Base-by-base conservation (phyloP, 768 basidiomycete genomes). In the Boletus rubropictus region DNA sequence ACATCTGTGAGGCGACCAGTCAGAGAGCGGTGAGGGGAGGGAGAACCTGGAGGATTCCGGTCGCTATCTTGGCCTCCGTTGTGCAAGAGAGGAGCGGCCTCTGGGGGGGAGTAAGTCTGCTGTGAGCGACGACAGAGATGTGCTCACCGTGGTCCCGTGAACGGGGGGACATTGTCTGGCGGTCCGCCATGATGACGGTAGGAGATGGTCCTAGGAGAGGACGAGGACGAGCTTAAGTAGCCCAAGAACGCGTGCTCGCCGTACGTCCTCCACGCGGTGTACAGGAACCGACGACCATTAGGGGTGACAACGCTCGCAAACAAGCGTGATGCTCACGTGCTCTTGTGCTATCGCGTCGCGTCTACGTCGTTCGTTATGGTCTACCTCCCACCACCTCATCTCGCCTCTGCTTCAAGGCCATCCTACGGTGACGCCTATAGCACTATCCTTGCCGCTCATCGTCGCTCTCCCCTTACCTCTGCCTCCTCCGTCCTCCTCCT, bases 401-500 rank as follows among this genome's bases (percentile, higher is more conserved):
- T 79, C 21, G 79, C 82, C 9, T 74, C 77, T 3, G 72, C 78
- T 2, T 68, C 75, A 10, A 72, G 75, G 7, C 71, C 75, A 3
- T 86, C 86, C 3, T 91, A 90, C 61, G 76, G 74, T 14, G 77
- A 85, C 52, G 82, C 86, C 3, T 92, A 92, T 66, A 69, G 73
- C 32, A 75, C 72, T 38, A 88, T 92, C 45, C 69, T 92, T n/a
- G 73, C 79, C 12, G 65, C 80, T 0, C 85, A 89, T 53, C 74
- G 88, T 29, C 79, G 82, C 38, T 82, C 84, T 0, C 86, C 86
- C 2, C 73, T 81, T 33, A 80, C 84, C 11, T 83, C 89, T 3
- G 89, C 88, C 2, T 84, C 89, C 9, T 89, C 89, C 1, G 82
- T 93, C 51, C 79, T 89, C 54, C 77, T 95, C 40, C 81, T 94